Evolutionary conservation across 2,329 filamentous ascomycete genomes (phyloP), one percentile per base, ranked within the genome.

Genomic region (Fusarium temperatum): DNA sequence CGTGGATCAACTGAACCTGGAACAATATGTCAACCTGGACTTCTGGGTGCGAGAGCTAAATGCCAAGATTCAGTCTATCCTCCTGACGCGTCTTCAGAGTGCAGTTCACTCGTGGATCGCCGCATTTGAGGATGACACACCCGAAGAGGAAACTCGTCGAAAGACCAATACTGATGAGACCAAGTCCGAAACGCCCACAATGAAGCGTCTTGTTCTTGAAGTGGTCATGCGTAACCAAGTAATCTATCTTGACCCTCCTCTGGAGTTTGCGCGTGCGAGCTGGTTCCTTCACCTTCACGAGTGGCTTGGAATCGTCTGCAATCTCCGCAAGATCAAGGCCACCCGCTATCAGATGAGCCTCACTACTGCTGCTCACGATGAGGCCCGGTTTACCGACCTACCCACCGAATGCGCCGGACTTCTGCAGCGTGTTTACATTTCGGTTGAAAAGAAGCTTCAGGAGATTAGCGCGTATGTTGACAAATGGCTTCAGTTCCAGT

Each of bases 401-500:
- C 94, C 96, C 2, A 90, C 92, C 65, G 90, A 93, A 79, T 98
- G 96, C 82, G 94, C 95, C 26, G 89, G 92, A 53, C 90, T 93
- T 65, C 88, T 99, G 26, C 89, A 91, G 51, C 89, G 92, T 68
- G 95, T 97, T 2, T 98, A 98, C 80, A 88, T 88, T 39, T 91
- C 92, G 1, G 89, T 99, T 15, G 95, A 98, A 82, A 90, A 90
- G 74, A 97, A 96, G 83, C 85, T 99, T 9, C 87, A 88, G 22
- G 91, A 93, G 48, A 94, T 98, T 38, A 90, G 93, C 42, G 87
- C 88, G 8, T 99, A 99, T 77, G 94, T 99, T 15, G 95, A 98
- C 81, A 97, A 98, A 83, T 99, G 96, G 96, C 87, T 99, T 51
- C 96, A 98, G 78, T 99, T 98, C 84, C 96, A 99, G 83, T 98